Evolutionary conservation across 2,329 filamentous ascomycete genomes (phyloP), one percentile per base, ranked within the genome.

Genomic region (Colletotrichum cordylinicola): DNA sequence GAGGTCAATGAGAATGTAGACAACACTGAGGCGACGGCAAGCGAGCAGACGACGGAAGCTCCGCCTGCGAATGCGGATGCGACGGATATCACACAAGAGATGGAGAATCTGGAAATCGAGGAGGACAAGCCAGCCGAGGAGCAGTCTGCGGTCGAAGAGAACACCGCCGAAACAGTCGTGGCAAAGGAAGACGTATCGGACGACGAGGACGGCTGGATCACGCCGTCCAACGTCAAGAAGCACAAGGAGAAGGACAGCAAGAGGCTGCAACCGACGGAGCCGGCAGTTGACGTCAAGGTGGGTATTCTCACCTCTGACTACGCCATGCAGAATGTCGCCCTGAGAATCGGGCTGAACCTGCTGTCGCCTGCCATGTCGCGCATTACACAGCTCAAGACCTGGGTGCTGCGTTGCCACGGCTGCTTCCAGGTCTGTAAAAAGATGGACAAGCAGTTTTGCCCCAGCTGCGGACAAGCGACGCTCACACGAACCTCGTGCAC

Each of bases 301-400:
- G 96, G 96, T n/a, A 93, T 96, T 60, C 93, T 98, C 82, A 98
- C 97, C 2, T 96, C 94, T 72, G 97, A 99, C 87, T 98, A 95
- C 85, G 96, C 97, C 71, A 98, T 99, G 95, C 96, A 98, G 87
- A 98, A 98, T 83, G 96, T 98, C 9, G 91, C 97, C 3, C 90
- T 99, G 6, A 95, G 98, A 80, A 98, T 98, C 88, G 98, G 98
- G 86, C 91, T 99, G 69, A 95, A 97, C 82, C 91, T 98, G 13
- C 90, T 98, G 74, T 96, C 96, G 1, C 91, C 95, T 1, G 90
- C 92, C 18, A 88, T 98, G 76, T 91, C 94, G 77, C 93, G 96
- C 80, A 95, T 99, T 82, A 94, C 93, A 48, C 92, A 94, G 75
- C 90, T 98, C 78, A 96, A 96, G 84, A 96, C 94, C 15, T 98